Evolutionary conservation across 495 filamentous ascomycete species (phyloP), one percentile per base, ranked within the genome.

Genomic region (Viridothelium virens): DNA sequence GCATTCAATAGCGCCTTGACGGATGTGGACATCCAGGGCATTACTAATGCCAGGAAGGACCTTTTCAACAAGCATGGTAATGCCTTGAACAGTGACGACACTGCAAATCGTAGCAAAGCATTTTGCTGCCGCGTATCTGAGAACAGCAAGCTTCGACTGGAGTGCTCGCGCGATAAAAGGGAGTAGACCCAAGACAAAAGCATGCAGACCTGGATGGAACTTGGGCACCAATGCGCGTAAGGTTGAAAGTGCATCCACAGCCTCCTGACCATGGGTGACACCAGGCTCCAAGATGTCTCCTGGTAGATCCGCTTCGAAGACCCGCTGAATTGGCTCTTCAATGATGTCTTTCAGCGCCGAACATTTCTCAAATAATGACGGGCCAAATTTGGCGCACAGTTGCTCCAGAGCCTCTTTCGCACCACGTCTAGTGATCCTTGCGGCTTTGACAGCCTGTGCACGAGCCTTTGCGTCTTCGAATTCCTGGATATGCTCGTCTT

Each of bases 21-120:
- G 90, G 74, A 87, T 84, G 67, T 88, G 87, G 38, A 96, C 82
- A 70, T 97, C 91, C 68, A 92, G 72, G 0, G 89, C 86, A 73
- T 96, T 96, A 79, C 81, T 95, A 76, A 96, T 92, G 6, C 89
- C 87, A 10, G 95, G 95, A 44, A 97, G 74, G 1, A 97, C 90
- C 65, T 92, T 88, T 75, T 97, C 91, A 2, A 98, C 94, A 18
- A 98, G 78, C 77, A 92, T 91, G 0, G 92, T 97, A 89, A 97
- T 97, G 38, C 90, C 94, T 62, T 96, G 86, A 18, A 97, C 87
- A 2, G 89, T 91, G 66, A 97, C 92, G 66, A 97, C 90, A 72
- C 92, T 97, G 82, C 95, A 97, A 34, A 97, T 88, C 9, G 93
- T 97, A 9, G 95, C 94, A 74, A 98, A 86, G 74, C 95, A 97